A percentile compares a stretch with the other conserved stretches of the same genome.
These are phyloP conservation scores for Saitozyma podzolica DNA, from an alignment of 768 basidiomycete genomes.

Conservation along the genomic window DNA sequence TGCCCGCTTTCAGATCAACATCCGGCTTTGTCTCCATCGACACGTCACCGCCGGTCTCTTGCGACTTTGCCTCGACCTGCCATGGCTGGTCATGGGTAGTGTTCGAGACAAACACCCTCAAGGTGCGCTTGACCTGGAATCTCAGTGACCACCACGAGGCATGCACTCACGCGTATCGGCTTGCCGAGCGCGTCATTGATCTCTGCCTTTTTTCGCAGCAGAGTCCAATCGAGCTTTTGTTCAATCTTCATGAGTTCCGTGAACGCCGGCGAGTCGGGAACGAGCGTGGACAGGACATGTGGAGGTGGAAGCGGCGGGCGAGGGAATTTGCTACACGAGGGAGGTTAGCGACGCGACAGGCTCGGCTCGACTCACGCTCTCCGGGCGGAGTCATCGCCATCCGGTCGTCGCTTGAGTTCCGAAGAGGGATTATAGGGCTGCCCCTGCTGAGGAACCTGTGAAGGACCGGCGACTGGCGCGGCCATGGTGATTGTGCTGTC, in stretches of 20 bases:
- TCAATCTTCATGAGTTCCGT: constrained; percentile 83
- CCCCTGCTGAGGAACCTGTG: no score
- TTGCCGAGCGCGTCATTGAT: constrained; percentile 83
- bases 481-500: no score
- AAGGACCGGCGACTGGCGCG: no score
- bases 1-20: constrained; percentile 73
- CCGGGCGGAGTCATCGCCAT: constrained; percentile 28
- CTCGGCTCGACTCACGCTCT: constrained; percentile 17
- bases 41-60: constrained; percentile 19
- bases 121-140: constrained; percentile 71
- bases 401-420: constrained; percentile 26
- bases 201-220: constrained; percentile 84
- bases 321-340: constrained; percentile 18
- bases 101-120: constrained; percentile 85
- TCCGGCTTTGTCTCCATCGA: constrained; percentile 14
- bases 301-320: constrained; percentile 48
- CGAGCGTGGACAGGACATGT: constrained; percentile 68
- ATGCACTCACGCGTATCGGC: constrained; percentile 64
- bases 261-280: constrained; percentile 84
- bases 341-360: no score
- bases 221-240: constrained; percentile 90
- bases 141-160: constrained; percentile 1
- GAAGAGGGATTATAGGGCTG: no score
- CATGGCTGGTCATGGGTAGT: constrained; percentile 80
- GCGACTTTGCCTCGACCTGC: constrained; percentile 59